Base-by-base conservation (phyloP, 2,329 filamentous ascomycete genomes). In the Aspergillus unguis region DNA sequence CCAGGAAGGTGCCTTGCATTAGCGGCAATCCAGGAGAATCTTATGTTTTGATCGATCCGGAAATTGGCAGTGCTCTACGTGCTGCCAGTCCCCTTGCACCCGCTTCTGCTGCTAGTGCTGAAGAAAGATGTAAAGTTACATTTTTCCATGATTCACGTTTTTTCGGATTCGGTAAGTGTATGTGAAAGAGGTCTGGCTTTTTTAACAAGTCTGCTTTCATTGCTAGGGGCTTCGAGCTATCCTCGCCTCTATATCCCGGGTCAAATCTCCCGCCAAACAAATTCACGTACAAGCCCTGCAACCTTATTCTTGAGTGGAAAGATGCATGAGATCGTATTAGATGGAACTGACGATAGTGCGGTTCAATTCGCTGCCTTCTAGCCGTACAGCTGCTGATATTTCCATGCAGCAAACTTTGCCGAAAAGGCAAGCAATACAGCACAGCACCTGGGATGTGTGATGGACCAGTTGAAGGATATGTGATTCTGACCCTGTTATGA, bases 101-200 rank as follows among this genome's bases (percentile, higher is more conserved):
- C 26, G 9, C 54, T 41, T 47, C 54, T 57, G 44, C 50, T 17
- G 46, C 55, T 37, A 46, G 44, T 44, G 46, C 38, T 45, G 47
- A 52, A 54, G 58, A 62, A 33, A 57, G 50, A 54, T 66, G 59
- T 55, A 60, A 61, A 58, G 48, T 65, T 47, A 56, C 51, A 38
- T 66, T 60, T 55, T 67, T 63, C 52, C 60, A 65, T 46, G 58
- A 64, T 35, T 60, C 58, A 5, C 58, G 58, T 41, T 53, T 63
- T 44, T 66, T 66, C 52, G 60, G 64, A 3, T 53, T 59, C 55
- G 53, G 63, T 65, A 53, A 51, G 57, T 50, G 38, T 2, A 38
- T 45, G 42, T 31, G 28, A 32, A 29, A 50, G 50, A 46, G 23
- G 5, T 50, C 50, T 35, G 52, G 29, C 44, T 32, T 26, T 51